phyloP scores from a whole-genome alignment of 345 rosid species.

The Brassica rapa region DNA sequence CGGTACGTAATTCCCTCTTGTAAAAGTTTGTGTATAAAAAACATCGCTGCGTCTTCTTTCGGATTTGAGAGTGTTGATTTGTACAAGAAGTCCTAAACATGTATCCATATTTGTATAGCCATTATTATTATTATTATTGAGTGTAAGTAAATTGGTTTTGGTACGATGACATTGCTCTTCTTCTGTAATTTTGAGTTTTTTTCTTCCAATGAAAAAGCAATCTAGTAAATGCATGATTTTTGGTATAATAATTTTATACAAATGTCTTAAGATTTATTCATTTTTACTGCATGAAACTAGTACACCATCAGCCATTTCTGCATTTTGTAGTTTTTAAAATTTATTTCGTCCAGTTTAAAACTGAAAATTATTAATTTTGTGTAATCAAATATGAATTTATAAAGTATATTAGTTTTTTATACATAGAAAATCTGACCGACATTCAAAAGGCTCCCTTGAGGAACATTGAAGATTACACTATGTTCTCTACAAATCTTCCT shows the following conservation, averaged over 20 bases:
- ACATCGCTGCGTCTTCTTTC: conserved; percentile 7
- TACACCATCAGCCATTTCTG: not conserved
- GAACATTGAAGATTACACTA: conserved; percentile 67
- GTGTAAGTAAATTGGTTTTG: conserved; percentile 42
- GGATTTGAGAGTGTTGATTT: conserved; percentile 34
- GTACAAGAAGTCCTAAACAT: conserved; percentile 35
- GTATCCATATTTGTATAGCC: conserved; percentile 39
- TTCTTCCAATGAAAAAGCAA: not conserved
- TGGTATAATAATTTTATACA: not conserved
- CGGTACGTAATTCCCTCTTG: not conserved
- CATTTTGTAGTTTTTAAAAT: not conserved
- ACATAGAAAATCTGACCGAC: conserved; percentile 74
- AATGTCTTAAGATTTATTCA: not conserved
- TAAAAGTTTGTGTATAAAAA: conserved; percentile 27
- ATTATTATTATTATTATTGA: conserved; percentile 20
- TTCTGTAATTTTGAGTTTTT: not conserved
- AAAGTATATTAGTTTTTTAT: conserved; percentile 25
- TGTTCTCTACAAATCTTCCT: conserved; percentile 76
- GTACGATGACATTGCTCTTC: conserved; percentile 3
- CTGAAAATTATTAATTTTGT: not conserved
- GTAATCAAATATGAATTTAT: no score
- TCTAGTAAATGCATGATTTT: not conserved
- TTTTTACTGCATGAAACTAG: not conserved
- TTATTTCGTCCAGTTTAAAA: not conserved
- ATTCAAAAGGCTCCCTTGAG: conserved; percentile 68